These are phyloP conservation scores for Phytopythium chamaehyphon DNA, from an alignment of 352 stramenopile species.

Conservation along the genomic window DNA sequence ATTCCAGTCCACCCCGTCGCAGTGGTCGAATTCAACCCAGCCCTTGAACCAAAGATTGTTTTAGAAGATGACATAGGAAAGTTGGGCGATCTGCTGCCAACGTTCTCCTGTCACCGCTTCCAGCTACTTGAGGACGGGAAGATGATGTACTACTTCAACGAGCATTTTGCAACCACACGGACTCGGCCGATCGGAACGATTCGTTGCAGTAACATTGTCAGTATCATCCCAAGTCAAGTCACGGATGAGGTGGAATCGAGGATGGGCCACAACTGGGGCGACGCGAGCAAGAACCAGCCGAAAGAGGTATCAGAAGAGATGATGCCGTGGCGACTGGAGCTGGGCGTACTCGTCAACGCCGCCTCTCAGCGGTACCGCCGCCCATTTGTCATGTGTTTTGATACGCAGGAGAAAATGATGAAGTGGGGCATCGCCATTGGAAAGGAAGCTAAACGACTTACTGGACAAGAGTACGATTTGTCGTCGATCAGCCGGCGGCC, in stretches of 20 bases:
- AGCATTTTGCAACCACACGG: conserved; percentile 43
- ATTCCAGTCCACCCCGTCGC: conserved; percentile 80
- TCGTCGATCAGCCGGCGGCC: conserved; percentile 59
- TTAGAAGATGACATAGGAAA: conserved; percentile 73
- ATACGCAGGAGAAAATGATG: conserved; percentile 80
- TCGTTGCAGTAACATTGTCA: conserved; percentile 79
- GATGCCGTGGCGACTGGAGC: conserved; percentile 74
- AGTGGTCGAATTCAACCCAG: conserved; percentile 67
- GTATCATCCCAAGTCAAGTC: conserved; percentile 67
- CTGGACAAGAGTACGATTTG: conserved; percentile 77
- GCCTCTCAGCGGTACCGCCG: conserved; percentile 64
- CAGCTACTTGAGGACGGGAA: conserved; percentile 78
- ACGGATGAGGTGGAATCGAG: conserved; percentile 20
- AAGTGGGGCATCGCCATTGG: conserved; percentile 80
- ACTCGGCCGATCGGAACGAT: conserved; percentile 72
- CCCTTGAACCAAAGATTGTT: conserved; percentile 65
- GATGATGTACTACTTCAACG: conserved; percentile 73
- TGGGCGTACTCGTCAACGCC: conserved; percentile 60
- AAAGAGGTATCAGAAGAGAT: conserved; percentile 33
- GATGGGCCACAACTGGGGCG: conserved; percentile 6
- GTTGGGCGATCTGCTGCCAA: conserved; percentile 66
- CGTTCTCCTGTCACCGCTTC: conserved; percentile 64
- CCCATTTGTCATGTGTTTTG: conserved; percentile 76
- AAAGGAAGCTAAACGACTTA: conserved; percentile 75
- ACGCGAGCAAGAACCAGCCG: conserved; percentile 11